Percentiles rank a stretch among this genome's conserved stretches.
Conservation (phyloP, 805 yeast species). For the Vanderwaltozyma yarrowii region DNA sequence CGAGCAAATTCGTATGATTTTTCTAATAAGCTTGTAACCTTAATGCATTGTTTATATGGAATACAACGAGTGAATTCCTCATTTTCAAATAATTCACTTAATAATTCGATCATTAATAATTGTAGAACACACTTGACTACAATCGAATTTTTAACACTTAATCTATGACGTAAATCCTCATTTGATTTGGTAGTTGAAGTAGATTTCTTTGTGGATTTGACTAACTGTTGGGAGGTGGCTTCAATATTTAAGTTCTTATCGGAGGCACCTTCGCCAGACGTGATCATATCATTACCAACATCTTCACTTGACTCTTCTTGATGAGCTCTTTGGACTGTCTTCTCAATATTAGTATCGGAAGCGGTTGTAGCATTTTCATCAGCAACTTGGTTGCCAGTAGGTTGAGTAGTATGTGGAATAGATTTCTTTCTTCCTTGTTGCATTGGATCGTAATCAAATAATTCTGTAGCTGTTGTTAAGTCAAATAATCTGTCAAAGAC, state of each 20-base stretch:
- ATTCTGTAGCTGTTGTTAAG: constrained; percentile 75
- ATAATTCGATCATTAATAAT: constrained; percentile 74
- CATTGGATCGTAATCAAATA: constrained; percentile 47
- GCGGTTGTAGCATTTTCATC: constrained; percentile 14
- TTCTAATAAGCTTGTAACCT: constrained; percentile 50
- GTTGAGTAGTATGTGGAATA: constrained; percentile 1
- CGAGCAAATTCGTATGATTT: constrained; percentile 74
- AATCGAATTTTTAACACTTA: constrained; percentile 57
- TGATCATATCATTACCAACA: constrained; percentile 27
- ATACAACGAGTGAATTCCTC: constrained; percentile 53
- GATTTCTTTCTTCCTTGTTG: constrained; percentile 25
- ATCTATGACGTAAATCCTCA: constrained; percentile 34
- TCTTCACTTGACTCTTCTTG: constrained; percentile 28
- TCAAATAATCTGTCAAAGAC: constrained; percentile 65
- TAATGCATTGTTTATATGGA: constrained; percentile 54
- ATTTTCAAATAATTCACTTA: constrained; percentile 72
- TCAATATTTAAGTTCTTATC: neutral
- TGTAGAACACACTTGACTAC: constrained; percentile 91
- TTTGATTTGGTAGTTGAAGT: constrained; percentile 12
- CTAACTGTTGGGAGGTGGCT: neutral
- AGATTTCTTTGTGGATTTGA: constrained; percentile 7
- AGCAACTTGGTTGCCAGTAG: neutral
- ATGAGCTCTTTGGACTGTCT: constrained; percentile 25
- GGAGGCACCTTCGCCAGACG: neutral
- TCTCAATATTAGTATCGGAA: constrained; percentile 27